Base-by-base conservation (phyloP, 2,329 filamentous ascomycete genomes). In the Xylaria sp. region DNA sequence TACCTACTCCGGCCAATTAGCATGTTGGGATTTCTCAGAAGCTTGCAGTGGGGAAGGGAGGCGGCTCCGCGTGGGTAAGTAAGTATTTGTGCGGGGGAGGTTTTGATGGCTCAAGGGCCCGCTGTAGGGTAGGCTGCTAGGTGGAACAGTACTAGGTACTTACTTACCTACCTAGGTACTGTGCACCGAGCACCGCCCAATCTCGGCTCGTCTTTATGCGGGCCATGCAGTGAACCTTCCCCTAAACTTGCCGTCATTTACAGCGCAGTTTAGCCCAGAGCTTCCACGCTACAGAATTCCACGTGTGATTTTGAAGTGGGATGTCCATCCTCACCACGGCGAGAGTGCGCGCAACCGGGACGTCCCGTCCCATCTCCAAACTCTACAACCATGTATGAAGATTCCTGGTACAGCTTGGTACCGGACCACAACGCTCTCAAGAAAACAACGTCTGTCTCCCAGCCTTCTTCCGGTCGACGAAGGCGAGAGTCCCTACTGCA, bases 341-440 rank as follows among this genome's bases (percentile, higher is more conserved):
- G 20, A 66, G 15, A 57, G 41, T 55, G 5, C 50, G 39, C 23
- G n/a, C 41, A 2, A 18, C 28, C 58, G 48, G n/a, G 39, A 15
- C 41, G 46, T 50, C 23, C 25, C 44, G 8, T 57, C 23, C 41
- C 34, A 25, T 32, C 7, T 44, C n/a, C 2, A 28, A 37, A 20
- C 9, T 28, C 28, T 48, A 32, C 34, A 60, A 83, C 73, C 74
- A 94, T 94, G 91, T 93, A 93, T 80, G 92, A 95, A 81, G 92
- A 95, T 80, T 90, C 91, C 37, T 95, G 92, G 92, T 94, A 94
- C 82, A 93, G 87, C 78, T 91, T 93, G 77, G 88, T 92, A 72
- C 88, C 91, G 32, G 88, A 91, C 65, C 81, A 87, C 28, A 55
- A 37, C 63, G 82, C 86, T 67, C 82, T 85, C 72, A 87, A 85